Percentiles rank a stretch among this genome's conserved stretches.
These are phyloP conservation scores for Zygotorulaspora sp. DNA, from an alignment of 805 yeast species.

Conservation along the genomic window DNA sequence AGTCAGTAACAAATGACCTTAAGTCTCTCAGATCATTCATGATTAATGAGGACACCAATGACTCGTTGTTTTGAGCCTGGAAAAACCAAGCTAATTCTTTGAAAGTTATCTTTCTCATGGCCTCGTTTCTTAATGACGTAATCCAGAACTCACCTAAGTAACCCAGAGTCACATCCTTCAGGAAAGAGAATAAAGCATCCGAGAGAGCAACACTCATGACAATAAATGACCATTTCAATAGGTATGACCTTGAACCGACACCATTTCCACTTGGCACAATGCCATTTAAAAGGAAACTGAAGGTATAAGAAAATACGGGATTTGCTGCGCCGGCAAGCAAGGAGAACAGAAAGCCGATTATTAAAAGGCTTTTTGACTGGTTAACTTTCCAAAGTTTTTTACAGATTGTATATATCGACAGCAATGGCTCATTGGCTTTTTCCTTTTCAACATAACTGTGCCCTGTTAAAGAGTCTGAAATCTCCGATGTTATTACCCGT, in stretches of 20 bases:
- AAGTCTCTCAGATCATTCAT: slow-evolving; percentile 81
- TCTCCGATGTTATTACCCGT: slow-evolving; percentile 5
- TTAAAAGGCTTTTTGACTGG: slow-evolving; percentile 28
- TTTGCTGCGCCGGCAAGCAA: slow-evolving; percentile 56
- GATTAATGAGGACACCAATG: slow-evolving; percentile 59
- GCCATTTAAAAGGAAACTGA: slow-evolving; percentile 63
- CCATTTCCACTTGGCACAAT: slow-evolving; percentile 47
- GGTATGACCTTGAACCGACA: slow-evolving; percentile 30
- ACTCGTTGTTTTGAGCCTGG: slow-evolving; percentile 37
- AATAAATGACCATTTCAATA: slow-evolving; percentile 62
- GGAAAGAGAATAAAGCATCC: slow-evolving; percentile 57
- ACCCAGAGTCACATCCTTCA: slow-evolving; percentile 47
- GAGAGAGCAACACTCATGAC: slow-evolving; percentile 57
- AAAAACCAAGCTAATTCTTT: slow-evolving; percentile 55
- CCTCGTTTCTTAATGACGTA: slow-evolving; percentile 43
- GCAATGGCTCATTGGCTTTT: slow-evolving; percentile 19
- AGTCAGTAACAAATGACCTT: slow-evolving; percentile 58
- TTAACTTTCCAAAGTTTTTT: slow-evolving; percentile 30
- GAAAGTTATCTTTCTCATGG: slow-evolving; percentile 46
- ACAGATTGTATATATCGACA: slow-evolving; percentile 31
- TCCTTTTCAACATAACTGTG: slow-evolving; percentile 15
- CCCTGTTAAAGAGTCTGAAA: slow-evolving; percentile 3
- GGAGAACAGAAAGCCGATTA: slow-evolving; percentile 51
- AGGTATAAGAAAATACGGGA: slow-evolving; percentile 75
- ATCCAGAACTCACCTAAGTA: slow-evolving; percentile 69